phyloP scores from a whole-genome alignment of 2,329 filamentous ascomycete genomes.

The Ceratocystis papillata region DNA sequence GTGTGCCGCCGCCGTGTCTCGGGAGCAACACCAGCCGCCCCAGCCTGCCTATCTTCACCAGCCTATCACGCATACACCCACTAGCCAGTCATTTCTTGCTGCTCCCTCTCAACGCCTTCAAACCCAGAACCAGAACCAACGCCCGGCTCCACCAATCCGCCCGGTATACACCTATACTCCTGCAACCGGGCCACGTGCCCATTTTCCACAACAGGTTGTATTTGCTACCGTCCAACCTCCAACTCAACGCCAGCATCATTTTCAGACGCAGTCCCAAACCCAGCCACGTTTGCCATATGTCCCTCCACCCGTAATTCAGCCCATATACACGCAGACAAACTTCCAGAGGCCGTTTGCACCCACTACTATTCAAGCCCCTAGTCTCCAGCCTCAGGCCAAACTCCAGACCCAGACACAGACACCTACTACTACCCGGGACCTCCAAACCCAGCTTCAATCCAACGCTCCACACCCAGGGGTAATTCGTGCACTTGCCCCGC shows the following conservation, averaged over 20 bases:
- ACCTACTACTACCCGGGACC: too few relatives aligned
- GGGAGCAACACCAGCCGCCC: not conserved
- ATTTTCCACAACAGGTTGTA: not conserved
- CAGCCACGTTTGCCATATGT: constrained; percentile 1
- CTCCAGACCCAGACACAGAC: not conserved
- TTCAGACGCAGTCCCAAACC: not conserved
- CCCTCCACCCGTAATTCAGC: not conserved
- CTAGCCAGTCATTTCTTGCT: not conserved
- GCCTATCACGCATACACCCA: not conserved
- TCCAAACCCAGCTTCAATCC: not conserved
- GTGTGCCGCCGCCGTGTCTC: not conserved
- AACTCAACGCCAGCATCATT: not conserved
- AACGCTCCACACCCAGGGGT: not conserved
- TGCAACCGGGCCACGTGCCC: not conserved
- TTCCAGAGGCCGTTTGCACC: not conserved
- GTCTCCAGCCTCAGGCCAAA: not conserved
- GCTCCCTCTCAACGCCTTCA: constrained; percentile 6
- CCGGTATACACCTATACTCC: constrained; percentile 3
- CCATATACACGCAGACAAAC: not conserved
- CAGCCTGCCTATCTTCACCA: not conserved
- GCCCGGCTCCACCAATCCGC: not conserved
- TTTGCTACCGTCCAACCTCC: constrained; percentile 4
- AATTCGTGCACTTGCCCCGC: not conserved
- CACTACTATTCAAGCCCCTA: not conserved
- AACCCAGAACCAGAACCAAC: not conserved